Conservation (phyloP, 2,329 filamentous ascomycete genomes). For the Zymoseptoria passerinii region DNA sequence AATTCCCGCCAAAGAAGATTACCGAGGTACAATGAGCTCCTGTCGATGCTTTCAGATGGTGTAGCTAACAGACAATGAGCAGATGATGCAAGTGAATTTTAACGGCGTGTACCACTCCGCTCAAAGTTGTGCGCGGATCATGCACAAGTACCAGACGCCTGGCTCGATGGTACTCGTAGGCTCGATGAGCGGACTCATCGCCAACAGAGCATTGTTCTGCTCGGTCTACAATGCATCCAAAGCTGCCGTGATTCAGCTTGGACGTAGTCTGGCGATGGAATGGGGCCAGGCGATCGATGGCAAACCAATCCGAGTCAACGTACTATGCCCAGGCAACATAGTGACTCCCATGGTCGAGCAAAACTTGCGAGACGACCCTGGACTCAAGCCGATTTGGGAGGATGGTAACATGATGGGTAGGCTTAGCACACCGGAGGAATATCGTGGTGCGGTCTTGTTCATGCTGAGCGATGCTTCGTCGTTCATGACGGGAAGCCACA, state of each 20-base stretch:
- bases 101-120: conserved; percentile 43
- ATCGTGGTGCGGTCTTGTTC: conserved; percentile 21
- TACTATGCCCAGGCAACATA: conserved; percentile 29
- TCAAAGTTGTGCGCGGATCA: conserved; percentile 40
- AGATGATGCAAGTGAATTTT: conserved; percentile 36
- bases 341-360: conserved; percentile 30
- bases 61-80: conserved; percentile 33
- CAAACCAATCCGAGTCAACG: conserved; percentile 27
- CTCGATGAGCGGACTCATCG: conserved; percentile 41
- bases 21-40: conserved; percentile 8
- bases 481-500: too few relatives aligned
- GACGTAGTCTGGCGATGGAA: conserved; percentile 14
- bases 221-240: conserved; percentile 34
- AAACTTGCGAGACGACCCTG: conserved; percentile 26
- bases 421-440: conserved; percentile 25
- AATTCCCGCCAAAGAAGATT: conserved; percentile 29
- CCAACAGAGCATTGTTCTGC: conserved; percentile 16
- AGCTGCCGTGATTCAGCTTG: conserved; percentile 15
- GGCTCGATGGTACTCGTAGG: conserved; percentile 45
- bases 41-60: conserved; percentile 25
- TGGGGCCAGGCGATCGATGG: conserved; percentile 31
- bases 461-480: too few relatives aligned
- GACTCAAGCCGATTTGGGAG: conserved; percentile 25
- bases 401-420: conserved; percentile 28
- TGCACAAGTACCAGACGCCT: conserved; percentile 42